These are phyloP conservation scores for Thermomucor indicae-seudaticae DNA, from an alignment of 371 early-diverging fungal species.

Conservation along the genomic window DNA sequence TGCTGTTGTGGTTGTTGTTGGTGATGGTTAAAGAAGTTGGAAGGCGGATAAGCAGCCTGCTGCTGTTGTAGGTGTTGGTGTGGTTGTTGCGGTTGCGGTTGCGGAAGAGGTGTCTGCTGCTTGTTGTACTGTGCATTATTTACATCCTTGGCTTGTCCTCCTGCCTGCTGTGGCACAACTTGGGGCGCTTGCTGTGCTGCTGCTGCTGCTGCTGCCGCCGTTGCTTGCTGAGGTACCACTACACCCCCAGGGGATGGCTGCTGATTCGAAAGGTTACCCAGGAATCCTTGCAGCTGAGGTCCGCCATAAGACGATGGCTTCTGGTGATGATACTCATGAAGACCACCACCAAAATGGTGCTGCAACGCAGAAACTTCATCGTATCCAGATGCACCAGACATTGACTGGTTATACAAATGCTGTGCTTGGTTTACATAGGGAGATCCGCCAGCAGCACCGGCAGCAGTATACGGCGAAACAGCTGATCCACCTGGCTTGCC, in stretches of 20 bases:
- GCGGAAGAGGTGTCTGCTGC: slow-evolving; percentile 12
- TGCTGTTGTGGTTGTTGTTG: slow-evolving; percentile 13
- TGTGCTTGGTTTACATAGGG: slow-evolving; percentile 9
- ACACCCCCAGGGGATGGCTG: background rate
- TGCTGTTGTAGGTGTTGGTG: slow-evolving; percentile 5
- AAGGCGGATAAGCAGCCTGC: slow-evolving; percentile 6
- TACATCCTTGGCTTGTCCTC: slow-evolving; percentile 11
- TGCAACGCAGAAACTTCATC: slow-evolving; percentile 41
- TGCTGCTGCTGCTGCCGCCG: background rate
- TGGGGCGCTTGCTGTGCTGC: background rate
- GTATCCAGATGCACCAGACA: slow-evolving; percentile 22
- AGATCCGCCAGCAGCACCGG: slow-evolving; percentile 31
- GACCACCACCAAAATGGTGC: slow-evolving; percentile 26
- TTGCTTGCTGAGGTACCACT: slow-evolving; percentile 1
- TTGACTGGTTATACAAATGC: slow-evolving; percentile 37
- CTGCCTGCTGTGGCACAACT: slow-evolving; percentile 1
- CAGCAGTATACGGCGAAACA: slow-evolving; percentile 46
- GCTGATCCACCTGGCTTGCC: slow-evolving; percentile 41
- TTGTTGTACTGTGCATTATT: slow-evolving; percentile 9
- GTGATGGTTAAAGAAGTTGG: slow-evolving; percentile 4
- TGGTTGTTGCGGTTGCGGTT: slow-evolving; percentile 1
- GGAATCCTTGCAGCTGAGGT: background rate
- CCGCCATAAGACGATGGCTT: slow-evolving; percentile 12
- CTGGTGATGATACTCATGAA: slow-evolving; percentile 48
- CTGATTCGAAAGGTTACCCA: background rate